Conservation (phyloP, 768 basidiomycete species). For the Tulasnella sp. region DNA sequence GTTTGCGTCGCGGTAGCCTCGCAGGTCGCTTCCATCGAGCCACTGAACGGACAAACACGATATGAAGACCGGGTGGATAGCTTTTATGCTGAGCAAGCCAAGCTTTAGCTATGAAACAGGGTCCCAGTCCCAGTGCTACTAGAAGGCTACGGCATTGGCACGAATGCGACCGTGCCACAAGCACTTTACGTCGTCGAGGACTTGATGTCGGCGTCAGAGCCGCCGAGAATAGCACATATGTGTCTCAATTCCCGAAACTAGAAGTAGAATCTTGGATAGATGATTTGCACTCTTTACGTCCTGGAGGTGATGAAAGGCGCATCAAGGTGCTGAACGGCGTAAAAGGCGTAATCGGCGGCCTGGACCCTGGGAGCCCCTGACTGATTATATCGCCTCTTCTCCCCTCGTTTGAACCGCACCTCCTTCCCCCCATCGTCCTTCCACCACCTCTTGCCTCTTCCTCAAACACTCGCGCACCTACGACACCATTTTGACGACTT, state of each 20-base stretch:
- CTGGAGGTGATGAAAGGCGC: not conserved
- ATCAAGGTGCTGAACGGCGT: not conserved
- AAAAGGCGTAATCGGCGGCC: not conserved
- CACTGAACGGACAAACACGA: not conserved
- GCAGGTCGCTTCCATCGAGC: not conserved
- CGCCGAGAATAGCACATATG: not conserved
- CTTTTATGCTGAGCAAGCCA: not conserved
- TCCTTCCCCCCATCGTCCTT: not conserved
- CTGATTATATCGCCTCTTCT: constrained; percentile 8
- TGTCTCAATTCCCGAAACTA: not conserved
- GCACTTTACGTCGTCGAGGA: not conserved
- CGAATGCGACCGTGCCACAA: not conserved
- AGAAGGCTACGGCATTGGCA: not conserved
- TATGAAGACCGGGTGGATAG: not conserved
- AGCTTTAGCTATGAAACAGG: not conserved
- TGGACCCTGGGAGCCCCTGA: constrained; percentile 10
- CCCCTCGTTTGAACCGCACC: constrained; percentile 22
- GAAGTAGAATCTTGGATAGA: not conserved
- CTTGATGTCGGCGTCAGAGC: not conserved
- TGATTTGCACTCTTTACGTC: not conserved
- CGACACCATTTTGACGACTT: not conserved
- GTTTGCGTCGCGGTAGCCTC: constrained; percentile 21
- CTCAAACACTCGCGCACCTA: not conserved
- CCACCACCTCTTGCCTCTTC: not conserved
- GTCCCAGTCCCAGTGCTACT: not conserved